Evolutionary conservation across 2,329 filamentous ascomycete species (phyloP).

Genomic region (Diaporthe sp.): DNA sequence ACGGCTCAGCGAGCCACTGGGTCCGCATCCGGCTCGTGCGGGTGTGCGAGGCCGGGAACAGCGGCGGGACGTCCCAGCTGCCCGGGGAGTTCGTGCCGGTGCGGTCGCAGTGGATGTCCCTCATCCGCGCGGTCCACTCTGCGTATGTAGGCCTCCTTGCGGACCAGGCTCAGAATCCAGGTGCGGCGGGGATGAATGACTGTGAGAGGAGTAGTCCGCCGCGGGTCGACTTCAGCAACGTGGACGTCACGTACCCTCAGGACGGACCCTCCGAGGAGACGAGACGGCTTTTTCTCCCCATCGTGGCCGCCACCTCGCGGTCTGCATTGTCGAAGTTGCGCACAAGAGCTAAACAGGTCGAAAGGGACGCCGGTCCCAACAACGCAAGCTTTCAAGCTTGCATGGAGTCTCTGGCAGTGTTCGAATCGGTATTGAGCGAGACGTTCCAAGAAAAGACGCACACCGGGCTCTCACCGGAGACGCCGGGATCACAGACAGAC

Average conservation of each 20-base stretch:
- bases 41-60: slow-evolving; percentile 40
- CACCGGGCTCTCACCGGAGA: neutral
- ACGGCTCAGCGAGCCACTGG: slow-evolving; percentile 54
- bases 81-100: slow-evolving; percentile 49
- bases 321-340: slow-evolving; percentile 40
- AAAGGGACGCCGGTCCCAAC: neutral
- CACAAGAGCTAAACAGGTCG: slow-evolving; percentile 37
- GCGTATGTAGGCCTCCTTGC: slow-evolving; percentile 51
- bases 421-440: slow-evolving; percentile 44
- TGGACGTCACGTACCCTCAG: neutral
- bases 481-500: neutral
- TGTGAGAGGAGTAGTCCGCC: neutral
- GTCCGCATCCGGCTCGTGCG: slow-evolving; percentile 52
- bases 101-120: slow-evolving; percentile 54
- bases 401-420: slow-evolving; percentile 42
- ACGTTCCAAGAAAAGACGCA: slow-evolving; percentile 38
- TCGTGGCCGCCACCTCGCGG: slow-evolving; percentile 43
- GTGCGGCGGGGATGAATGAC: too few species aligned
- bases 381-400: slow-evolving; percentile 40
- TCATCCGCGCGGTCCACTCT: slow-evolving; percentile 52
- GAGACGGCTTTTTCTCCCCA: slow-evolving; percentile 37
- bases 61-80: slow-evolving; percentile 28
- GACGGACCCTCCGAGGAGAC: slow-evolving; percentile 23
- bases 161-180: slow-evolving; percentile 13
- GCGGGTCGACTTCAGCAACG: neutral